Base-by-base conservation (phyloP, 2,329 filamentous ascomycete genomes). In the Trichoderma breve region DNA sequence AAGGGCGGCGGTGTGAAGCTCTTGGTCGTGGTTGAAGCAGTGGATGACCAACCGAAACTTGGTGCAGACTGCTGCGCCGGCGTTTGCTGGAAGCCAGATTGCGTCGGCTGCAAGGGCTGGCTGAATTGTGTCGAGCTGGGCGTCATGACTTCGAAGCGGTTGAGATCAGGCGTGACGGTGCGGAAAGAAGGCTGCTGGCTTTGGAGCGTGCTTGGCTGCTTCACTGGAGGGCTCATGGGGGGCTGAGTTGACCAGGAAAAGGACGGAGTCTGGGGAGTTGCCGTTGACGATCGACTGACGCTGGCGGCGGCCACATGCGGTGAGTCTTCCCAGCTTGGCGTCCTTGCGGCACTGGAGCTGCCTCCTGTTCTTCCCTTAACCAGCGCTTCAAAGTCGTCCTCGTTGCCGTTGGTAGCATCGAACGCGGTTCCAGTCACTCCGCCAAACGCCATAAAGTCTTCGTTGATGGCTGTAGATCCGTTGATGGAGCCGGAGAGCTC, bases 381-480 rank as follows among this genome's bases (percentile, higher is more conserved):
- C 3, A 99, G 89, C 2, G 89, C 89, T 80, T 97, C 95, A 78
- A 98, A 99, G 78, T 97, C 94, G 72, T 92, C 88, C 63, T 92
- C 87, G 3, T 84, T 86, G 4, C 86, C 85, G 63, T 86, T 87
- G 55, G 84, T 78, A 3, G 80, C 77, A 65, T 89, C 86, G 70
- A 90, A 88, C 0, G 84, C 82, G 2, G 87, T 88, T 30, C 90
- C 90, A 4, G 89, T 90, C n/a, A 90, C 82, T 36, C 87, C 87
- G n/a, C 89, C 89, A 77, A 93, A 93, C 2, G 89, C 89, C 82
- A 93, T 87, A 74, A 93, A 91, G 76, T 93, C 91, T 60, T 92
- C 90, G 75, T 82, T 88, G 4, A 86, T 82, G 3, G 84, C 81
- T 7, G 84, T 78, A 18, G 62, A 63, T 26, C 87, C 86, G 58